A percentile compares a stretch with the other conserved stretches of the same genome.
These are phyloP conservation scores for Hypoxylon sp. DNA, from an alignment of 2,329 filamentous ascomycete species.

Conservation along the genomic window DNA sequence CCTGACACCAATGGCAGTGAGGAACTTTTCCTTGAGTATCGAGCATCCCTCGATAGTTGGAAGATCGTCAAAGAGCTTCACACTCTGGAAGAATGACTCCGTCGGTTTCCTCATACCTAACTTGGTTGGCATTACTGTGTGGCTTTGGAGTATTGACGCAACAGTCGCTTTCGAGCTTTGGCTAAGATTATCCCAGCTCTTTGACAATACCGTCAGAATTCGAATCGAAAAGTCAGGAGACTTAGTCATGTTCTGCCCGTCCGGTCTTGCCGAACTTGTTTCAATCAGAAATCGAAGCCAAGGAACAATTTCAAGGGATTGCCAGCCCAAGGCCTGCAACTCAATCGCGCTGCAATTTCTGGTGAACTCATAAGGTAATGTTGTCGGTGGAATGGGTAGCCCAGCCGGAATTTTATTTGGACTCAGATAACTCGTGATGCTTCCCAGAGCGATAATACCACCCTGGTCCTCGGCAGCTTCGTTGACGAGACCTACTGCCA, in stretches of 20 bases:
- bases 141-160: constrained; percentile 73
- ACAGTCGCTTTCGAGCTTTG: constrained; percentile 76
- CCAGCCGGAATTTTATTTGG: constrained; percentile 85
- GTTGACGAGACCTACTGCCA: constrained; percentile 80
- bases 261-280: constrained; percentile 70
- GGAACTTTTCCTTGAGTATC: constrained; percentile 90
- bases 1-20: constrained; percentile 86
- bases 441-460: constrained; percentile 81
- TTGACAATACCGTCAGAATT: constrained; percentile 85
- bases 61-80: constrained; percentile 94
- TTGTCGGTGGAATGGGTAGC: constrained; percentile 83
- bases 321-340: constrained; percentile 87
- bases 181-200: constrained; percentile 88
- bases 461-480: constrained; percentile 72
- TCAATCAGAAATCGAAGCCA: constrained; percentile 89
- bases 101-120: constrained; percentile 87
- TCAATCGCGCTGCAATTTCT: constrained; percentile 76
- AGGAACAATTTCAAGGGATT: constrained; percentile 83
- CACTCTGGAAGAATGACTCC: constrained; percentile 93
- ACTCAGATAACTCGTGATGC: constrained; percentile 81
- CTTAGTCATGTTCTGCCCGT: constrained; percentile 78
- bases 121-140: constrained; percentile 90
- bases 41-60: constrained; percentile 83
- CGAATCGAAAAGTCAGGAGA: constrained; percentile 82
- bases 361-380: constrained; percentile 88